Conservation (phyloP, 768 basidiomycete genomes). For the Panaeolus cyanescens region DNA sequence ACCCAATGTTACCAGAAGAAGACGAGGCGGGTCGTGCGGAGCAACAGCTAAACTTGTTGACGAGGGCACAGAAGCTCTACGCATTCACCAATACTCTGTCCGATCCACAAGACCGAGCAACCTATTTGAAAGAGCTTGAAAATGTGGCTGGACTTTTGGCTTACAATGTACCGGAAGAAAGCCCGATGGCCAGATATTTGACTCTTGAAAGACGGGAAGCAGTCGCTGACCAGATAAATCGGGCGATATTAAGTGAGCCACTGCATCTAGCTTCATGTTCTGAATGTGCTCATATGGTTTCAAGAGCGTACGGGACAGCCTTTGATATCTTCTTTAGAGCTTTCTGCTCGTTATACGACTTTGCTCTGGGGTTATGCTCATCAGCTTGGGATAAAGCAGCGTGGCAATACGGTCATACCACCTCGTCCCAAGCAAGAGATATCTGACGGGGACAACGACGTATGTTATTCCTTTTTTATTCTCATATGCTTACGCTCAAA, state of each 20-base stretch:
- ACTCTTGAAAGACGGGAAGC: conserved; percentile 75
- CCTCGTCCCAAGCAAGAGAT: conserved; percentile 19
- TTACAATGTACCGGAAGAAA: conserved; percentile 80
- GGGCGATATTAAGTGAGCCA: conserved; percentile 78
- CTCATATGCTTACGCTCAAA: background rate
- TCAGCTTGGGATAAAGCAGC: conserved; percentile 47
- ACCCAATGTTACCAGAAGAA: conserved; percentile 9
- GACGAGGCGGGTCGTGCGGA: conserved; percentile 31
- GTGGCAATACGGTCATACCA: conserved; percentile 51
- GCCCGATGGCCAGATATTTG: conserved; percentile 75
- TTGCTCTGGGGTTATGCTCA: conserved; percentile 60
- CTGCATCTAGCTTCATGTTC: background rate
- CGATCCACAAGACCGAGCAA: conserved; percentile 53
- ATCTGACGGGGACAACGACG: conserved; percentile 42
- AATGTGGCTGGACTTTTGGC: conserved; percentile 80
- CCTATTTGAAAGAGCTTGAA: conserved; percentile 70
- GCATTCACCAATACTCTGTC: conserved; percentile 58
- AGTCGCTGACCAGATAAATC: conserved; percentile 87
- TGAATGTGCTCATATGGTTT: background rate
- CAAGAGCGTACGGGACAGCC: conserved; percentile 54
- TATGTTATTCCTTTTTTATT: conserved; percentile 15
- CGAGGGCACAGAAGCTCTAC: conserved; percentile 68
- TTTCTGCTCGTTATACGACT: conserved; percentile 66
- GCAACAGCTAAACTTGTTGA: conserved; percentile 51
- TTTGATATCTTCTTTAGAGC: conserved; percentile 62